Conservation (phyloP, 2,329 filamentous ascomycete genomes). For the Phialophora tarda region DNA sequence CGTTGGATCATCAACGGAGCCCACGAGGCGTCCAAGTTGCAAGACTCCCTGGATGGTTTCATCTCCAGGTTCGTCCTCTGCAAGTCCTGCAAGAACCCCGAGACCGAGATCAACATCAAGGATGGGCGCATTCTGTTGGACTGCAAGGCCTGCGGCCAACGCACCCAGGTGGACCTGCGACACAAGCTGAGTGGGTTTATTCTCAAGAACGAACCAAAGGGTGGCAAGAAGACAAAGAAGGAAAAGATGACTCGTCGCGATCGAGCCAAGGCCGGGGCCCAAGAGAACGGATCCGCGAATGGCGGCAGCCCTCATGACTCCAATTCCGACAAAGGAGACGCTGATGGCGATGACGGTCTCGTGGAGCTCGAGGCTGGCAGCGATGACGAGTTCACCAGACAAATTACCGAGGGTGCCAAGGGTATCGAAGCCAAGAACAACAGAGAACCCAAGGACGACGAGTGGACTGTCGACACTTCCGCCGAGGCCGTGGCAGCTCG, state of each 20-base stretch:
- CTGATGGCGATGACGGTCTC: slow-evolving; percentile 69
- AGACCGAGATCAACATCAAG: slow-evolving; percentile 95
- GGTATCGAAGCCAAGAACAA: slow-evolving; percentile 71
- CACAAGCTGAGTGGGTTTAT: slow-evolving; percentile 98
- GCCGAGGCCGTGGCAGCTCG: slow-evolving; percentile 94
- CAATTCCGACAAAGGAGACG: slow-evolving; percentile 64
- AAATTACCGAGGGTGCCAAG: slow-evolving; percentile 69
- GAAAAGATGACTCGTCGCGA: slow-evolving; percentile 81
- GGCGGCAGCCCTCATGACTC: slow-evolving; percentile 70
- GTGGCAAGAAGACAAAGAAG: slow-evolving; percentile 91
- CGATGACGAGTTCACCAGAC: slow-evolving; percentile 88
- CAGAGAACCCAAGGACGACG: slow-evolving; percentile 74
- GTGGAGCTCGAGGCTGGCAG: slow-evolving; percentile 73
- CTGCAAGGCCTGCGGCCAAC: slow-evolving; percentile 98
- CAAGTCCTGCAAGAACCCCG: slow-evolving; percentile 99
- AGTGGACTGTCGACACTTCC: slow-evolving; percentile 97
- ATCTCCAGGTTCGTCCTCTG: slow-evolving; percentile 98
- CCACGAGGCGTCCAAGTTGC: slow-evolving; percentile 91
- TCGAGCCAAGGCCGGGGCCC: slow-evolving; percentile 71
- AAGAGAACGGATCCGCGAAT: slow-evolving; percentile 61
- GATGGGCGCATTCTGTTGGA: slow-evolving; percentile 90
- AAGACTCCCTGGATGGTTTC: slow-evolving; percentile 98
- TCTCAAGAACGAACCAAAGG: slow-evolving; percentile 92
- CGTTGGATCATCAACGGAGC: slow-evolving; percentile 99
- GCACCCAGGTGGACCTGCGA: slow-evolving; percentile 86